Conservation (phyloP, 495 filamentous ascomycete species). For the Melanomma pulvis-pyrius region DNA sequence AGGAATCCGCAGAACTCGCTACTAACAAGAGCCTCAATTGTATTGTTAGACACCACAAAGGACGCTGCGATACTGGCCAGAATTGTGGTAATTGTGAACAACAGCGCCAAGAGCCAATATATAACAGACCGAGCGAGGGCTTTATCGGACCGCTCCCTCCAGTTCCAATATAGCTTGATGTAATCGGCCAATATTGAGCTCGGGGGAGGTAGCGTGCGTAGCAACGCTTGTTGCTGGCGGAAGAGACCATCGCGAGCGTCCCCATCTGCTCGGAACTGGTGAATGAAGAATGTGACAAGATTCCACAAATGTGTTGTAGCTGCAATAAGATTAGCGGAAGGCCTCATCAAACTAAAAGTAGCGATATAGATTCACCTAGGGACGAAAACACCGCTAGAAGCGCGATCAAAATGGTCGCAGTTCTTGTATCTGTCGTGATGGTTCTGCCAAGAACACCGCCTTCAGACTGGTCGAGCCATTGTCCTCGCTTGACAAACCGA, state of each 20-base stretch:
- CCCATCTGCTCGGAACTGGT: constrained; percentile 11
- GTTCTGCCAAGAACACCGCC: constrained; percentile 16
- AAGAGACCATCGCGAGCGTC: neutral
- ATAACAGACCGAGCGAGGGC: neutral
- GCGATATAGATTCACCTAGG: neutral
- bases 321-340: neutral
- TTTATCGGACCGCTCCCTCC: neutral
- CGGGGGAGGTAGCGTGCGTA: constrained; percentile 14
- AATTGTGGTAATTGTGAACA: neutral
- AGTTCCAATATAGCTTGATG: constrained; percentile 7
- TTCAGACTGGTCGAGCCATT: constrained; percentile 9
- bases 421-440: constrained; percentile 20
- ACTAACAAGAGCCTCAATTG: constrained; percentile 6
- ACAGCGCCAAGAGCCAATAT: neutral
- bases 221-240: constrained; percentile 15
- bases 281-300: constrained; percentile 4
- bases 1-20: constrained; percentile 13
- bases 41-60: constrained; percentile 1
- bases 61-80: constrained; percentile 8
- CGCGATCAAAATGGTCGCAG: constrained; percentile 5
- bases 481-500: constrained; percentile 16
- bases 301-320: constrained; percentile 12
- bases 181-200: constrained; percentile 1
- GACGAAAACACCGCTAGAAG: constrained; percentile 16
- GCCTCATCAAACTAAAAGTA: neutral